These are phyloP conservation scores for maize (Zea mays) DNA, from an alignment of 176 grass and related monocot species.

Conservation along the genomic window DNA sequence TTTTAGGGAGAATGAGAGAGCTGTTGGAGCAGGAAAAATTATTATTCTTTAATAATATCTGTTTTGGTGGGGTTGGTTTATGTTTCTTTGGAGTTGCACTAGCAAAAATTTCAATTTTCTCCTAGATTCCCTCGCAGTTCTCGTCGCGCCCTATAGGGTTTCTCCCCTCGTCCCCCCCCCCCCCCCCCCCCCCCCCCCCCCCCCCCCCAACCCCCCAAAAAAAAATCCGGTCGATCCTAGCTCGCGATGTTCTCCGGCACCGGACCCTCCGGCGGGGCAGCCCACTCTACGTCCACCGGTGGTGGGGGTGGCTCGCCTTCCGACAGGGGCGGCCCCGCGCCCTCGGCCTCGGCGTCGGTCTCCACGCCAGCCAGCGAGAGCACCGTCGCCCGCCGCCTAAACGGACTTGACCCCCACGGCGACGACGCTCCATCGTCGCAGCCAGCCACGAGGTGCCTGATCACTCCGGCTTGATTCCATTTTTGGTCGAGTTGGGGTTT, in stretches of 20 bases:
- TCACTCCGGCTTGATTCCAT: slow-evolving; percentile 1
- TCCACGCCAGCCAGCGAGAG: slow-evolving; percentile 77
- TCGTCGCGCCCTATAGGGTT: no score
- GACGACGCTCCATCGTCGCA: slow-evolving; percentile 71
- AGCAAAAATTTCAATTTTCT: no score
- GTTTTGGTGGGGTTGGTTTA: no score
- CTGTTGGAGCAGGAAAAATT: no score
- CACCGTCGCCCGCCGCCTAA: slow-evolving; percentile 66
- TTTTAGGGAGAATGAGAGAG: no score
- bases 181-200: no score
- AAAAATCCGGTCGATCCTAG: slow-evolving; percentile 16
- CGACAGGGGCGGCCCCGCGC: slow-evolving; percentile 39
- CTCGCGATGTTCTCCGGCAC: slow-evolving; percentile 40
- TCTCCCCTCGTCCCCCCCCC: no score
- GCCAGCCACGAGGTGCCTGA: slow-evolving; percentile 57
- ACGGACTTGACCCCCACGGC: slow-evolving; percentile 63
- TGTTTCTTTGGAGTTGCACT: no score
- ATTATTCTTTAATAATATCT: no score
- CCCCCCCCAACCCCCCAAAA: no score
- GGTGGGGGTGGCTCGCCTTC: slow-evolving; percentile 66
- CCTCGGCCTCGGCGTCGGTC: slow-evolving; percentile 46
- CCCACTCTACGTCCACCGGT: slow-evolving; percentile 60
- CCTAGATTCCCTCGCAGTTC: no score
- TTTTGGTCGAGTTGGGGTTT: slow-evolving; percentile 21
- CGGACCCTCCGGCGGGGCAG: slow-evolving; percentile 48